A percentile compares a stretch with the other conserved stretches of the same genome.
These are phyloP conservation scores for Cryptococcus jaspeensis DNA, from an alignment of 1,284 basidiomycete species.

Conservation along the genomic window DNA sequence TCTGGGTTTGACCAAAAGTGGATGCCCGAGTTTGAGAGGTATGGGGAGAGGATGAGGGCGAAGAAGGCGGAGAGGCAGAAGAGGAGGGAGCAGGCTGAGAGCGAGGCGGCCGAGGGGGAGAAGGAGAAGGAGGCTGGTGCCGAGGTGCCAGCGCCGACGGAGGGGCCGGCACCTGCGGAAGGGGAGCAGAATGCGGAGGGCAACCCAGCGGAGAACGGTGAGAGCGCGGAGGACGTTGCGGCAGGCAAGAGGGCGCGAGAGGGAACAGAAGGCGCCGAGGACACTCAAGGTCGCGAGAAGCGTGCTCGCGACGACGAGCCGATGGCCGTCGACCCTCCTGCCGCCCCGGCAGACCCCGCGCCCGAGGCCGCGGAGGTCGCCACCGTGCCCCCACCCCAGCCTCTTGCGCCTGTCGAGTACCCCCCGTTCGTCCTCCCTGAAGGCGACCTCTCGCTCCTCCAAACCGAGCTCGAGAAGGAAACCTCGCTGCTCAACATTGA, in stretches of 20 bases:
- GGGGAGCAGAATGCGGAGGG: background rate
- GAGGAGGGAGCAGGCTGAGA: constrained; percentile 69
- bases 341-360: constrained; percentile 54
- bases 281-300: constrained; percentile 54
- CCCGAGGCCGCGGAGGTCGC: constrained; percentile 34
- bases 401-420: constrained; percentile 21
- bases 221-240: constrained; percentile 1
- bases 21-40: constrained; percentile 78
- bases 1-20: constrained; percentile 80
- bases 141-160: background rate
- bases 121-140: constrained; percentile 51
- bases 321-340: constrained; percentile 9
- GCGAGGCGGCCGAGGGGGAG: constrained; percentile 56
- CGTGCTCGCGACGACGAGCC: constrained; percentile 64
- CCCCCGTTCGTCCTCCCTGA: constrained; percentile 41
- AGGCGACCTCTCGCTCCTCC: constrained; percentile 21
- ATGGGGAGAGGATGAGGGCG: constrained; percentile 76
- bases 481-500: constrained; percentile 72
- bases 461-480: constrained; percentile 16
- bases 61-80: constrained; percentile 58
- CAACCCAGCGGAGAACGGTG: background rate
- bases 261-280: constrained; percentile 36
- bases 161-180: background rate
- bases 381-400: background rate
- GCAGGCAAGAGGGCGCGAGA: constrained; percentile 39